These are phyloP conservation scores for Trichoderma semiorbis DNA, from an alignment of 2,329 filamentous ascomycete genomes.

Conservation along the genomic window DNA sequence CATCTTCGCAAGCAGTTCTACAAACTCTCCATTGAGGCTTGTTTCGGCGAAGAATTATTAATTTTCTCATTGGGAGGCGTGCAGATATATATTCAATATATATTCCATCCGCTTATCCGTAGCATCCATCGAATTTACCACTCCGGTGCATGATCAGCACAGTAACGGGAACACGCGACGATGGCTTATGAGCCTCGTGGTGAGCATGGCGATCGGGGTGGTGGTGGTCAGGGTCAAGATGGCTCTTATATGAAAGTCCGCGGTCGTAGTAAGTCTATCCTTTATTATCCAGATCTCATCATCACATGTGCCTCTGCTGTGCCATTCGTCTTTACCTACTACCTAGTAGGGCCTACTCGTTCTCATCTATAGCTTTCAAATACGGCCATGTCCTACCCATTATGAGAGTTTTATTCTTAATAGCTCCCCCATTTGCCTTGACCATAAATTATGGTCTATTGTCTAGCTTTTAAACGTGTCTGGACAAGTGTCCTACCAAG, in stretches of 20 bases:
- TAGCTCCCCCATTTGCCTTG: background rate
- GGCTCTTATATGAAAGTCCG: conserved; percentile 47
- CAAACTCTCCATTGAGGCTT: background rate
- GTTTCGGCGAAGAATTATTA: background rate
- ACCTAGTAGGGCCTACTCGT: background rate
- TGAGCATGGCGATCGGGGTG: conserved; percentile 43
- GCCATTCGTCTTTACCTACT: background rate
- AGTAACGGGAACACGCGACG: conserved; percentile 25
- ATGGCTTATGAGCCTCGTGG: conserved; percentile 56
- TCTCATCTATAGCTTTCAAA: background rate
- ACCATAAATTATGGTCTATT: background rate
- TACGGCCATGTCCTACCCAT: background rate
- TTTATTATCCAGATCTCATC: background rate
- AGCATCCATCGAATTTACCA: background rate
- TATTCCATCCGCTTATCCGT: background rate
- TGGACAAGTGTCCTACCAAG: background rate
- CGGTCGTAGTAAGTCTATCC: conserved; percentile 46
- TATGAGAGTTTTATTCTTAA: background rate
- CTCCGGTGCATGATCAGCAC: conserved; percentile 13
- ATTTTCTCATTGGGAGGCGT: background rate
- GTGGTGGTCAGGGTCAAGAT: conserved; percentile 38
- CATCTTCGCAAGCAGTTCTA: background rate
- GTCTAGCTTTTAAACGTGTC: background rate
- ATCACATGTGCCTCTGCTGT: background rate
- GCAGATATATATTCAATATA: background rate